Conservation (phyloP, 129 eudicot genomes). For the Chrysanthemum seticuspe region DNA sequence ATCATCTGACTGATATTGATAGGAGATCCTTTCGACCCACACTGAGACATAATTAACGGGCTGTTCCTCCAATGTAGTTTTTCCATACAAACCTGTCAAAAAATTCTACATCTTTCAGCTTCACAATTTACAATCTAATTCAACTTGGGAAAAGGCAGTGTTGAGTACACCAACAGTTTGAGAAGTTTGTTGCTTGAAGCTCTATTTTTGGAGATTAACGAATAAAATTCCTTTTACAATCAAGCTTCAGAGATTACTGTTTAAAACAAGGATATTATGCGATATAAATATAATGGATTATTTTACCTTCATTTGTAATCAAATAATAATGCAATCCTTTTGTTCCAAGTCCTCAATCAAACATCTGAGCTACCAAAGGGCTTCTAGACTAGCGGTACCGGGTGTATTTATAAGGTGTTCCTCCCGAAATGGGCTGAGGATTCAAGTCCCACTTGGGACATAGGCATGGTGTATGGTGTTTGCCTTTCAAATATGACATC, state of each 20-base stretch:
- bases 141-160: no score
- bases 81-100: slow-evolving; percentile 69
- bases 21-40: slow-evolving; percentile 99
- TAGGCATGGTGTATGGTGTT: no score
- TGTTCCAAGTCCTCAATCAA: not conserved
- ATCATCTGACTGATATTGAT: slow-evolving; percentile 98
- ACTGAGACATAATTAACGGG: slow-evolving; percentile 95
- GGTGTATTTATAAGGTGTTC: no score
- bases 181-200: not conserved
- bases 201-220: not conserved
- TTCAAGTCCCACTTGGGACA: no score
- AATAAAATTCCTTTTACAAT: not conserved
- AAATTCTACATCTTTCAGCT: slow-evolving; percentile 8
- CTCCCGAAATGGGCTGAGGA: no score
- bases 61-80: slow-evolving; percentile 89
- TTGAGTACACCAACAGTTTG: not conserved
- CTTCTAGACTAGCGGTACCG: no score
- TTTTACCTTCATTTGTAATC: not conserved
- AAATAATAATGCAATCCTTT: not conserved
- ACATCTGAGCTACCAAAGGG: not conserved
- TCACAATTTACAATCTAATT: not conserved
- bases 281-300: not conserved
- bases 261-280: not conserved
- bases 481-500: no score
- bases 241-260: not conserved